These are phyloP conservation scores for Candida dendrica DNA, from an alignment of 805 yeast species.

Conservation along the genomic window DNA sequence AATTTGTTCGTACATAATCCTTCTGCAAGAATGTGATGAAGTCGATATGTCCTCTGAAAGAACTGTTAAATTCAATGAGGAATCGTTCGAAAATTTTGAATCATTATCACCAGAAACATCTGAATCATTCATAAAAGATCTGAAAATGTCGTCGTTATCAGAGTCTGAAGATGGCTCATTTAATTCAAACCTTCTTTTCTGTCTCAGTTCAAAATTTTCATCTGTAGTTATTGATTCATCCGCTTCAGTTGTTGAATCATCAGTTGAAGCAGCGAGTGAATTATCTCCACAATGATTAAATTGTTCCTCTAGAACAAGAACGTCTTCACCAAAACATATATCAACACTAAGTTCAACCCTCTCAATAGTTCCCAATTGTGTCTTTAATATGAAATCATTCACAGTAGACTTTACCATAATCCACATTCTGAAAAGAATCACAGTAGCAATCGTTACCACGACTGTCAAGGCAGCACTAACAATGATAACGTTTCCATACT, in stretches of 20 bases:
- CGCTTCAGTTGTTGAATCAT: neutral
- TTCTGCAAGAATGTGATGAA: neutral
- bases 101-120: neutral
- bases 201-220: neutral
- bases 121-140: neutral
- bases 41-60: constrained; percentile 11
- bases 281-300: too few species aligned
- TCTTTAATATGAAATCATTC: too few species aligned
- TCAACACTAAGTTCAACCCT: neutral
- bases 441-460: too few species aligned
- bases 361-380: too few species aligned
- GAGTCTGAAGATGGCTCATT: neutral
- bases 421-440: too few species aligned
- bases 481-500: too few species aligned
- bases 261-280: too few species aligned
- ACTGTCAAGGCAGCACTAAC: too few species aligned
- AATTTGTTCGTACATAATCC: neutral
- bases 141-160: neutral
- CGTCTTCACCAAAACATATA: neutral
- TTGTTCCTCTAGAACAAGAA: neutral
- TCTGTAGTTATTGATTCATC: neutral
- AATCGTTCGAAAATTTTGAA: neutral
- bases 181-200: neutral
- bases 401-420: too few species aligned
- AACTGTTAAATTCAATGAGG: constrained; percentile 7